Evolutionary conservation across 768 basidiomycete genomes (phyloP).

Genomic region (Naganishia friedmannii): DNA sequence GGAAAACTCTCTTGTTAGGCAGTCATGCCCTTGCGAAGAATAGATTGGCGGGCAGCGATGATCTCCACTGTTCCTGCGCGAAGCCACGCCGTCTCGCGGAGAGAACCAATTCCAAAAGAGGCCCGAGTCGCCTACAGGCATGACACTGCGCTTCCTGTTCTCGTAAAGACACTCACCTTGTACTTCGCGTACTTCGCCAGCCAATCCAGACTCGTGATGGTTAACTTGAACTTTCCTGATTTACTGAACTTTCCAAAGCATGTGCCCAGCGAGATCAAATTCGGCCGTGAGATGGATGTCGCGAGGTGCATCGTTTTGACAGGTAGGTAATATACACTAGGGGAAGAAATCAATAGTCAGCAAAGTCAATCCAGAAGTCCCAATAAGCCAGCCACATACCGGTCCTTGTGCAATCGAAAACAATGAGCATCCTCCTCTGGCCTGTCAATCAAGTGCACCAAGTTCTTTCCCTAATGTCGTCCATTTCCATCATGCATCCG

Average conservation of each 20-base stretch:
- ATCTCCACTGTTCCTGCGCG: not conserved
- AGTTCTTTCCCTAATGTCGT: slow-evolving; percentile 75
- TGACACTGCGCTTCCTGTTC: not conserved
- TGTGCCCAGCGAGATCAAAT: slow-evolving; percentile 87
- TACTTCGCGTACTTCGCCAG: slow-evolving; percentile 95
- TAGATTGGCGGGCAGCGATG: too few species aligned
- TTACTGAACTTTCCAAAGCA: slow-evolving; percentile 98
- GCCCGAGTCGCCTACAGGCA: too few species aligned
- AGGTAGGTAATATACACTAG: slow-evolving; percentile 85
- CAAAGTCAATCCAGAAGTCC: not conserved
- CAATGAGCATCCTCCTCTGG: slow-evolving; percentile 85
- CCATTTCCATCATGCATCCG: not conserved
- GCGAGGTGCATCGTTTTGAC: slow-evolving; percentile 88
- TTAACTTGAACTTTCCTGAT: slow-evolving; percentile 94
- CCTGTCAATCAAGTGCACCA: slow-evolving; percentile 91
- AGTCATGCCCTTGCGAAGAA: too few species aligned
- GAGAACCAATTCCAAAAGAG: too few species aligned
- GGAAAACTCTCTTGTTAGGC: too few species aligned
- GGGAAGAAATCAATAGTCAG: not conserved
- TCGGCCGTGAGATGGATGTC: slow-evolving; percentile 86
- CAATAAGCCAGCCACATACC: slow-evolving; percentile 49
- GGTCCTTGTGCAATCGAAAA: slow-evolving; percentile 88
- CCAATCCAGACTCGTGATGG: slow-evolving; percentile 88
- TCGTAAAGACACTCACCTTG: slow-evolving; percentile 63
- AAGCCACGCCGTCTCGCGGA: not conserved